Evolutionary conservation across 371 early-diverging fungal species (phyloP).

Genomic region (Mortierella sp.): DNA sequence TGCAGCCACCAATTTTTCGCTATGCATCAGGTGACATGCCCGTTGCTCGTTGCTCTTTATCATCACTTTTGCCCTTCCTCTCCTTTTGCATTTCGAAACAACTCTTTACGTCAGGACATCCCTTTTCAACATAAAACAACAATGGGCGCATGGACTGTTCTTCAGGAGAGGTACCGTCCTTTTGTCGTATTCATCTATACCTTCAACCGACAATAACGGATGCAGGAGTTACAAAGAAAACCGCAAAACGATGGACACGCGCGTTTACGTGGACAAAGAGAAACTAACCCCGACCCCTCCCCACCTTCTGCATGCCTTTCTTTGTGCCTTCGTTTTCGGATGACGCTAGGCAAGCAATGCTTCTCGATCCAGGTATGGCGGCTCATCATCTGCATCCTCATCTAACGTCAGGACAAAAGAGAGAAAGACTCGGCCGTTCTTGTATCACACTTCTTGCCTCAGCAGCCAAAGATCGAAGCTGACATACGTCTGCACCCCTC

Average conservation of each 20-base stretch:
- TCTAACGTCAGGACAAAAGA: neutral
- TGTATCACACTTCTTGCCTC: too few relatives aligned
- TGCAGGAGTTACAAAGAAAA: neutral
- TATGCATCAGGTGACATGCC: neutral
- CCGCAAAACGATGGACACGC: neutral
- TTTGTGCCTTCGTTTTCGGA: neutral
- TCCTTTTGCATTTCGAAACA: neutral
- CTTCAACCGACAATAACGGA: neutral
- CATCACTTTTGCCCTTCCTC: conserved; percentile 6
- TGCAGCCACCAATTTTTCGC: too few relatives aligned
- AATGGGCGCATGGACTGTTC: conserved; percentile 59
- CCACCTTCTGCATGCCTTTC: neutral
- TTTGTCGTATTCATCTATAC: neutral
- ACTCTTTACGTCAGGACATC: conserved; percentile 12
- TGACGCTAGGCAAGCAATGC: conserved; percentile 55
- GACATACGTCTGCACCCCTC: too few relatives aligned
- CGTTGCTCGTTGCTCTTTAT: conserved; percentile 10
- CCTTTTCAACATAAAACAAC: conserved; percentile 7
- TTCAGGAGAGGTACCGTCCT: conserved; percentile 54
- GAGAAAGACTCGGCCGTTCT: neutral
- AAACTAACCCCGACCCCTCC: neutral
- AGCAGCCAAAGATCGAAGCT: too few relatives aligned
- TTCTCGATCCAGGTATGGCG: conserved; percentile 56
- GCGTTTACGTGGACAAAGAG: neutral
- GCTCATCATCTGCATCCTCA: neutral